Percentiles rank a stretch among this genome's conserved stretches.
Conservation (phyloP, 2,329 filamentous ascomycete species). For the Apiospora rasikravindrae region DNA sequence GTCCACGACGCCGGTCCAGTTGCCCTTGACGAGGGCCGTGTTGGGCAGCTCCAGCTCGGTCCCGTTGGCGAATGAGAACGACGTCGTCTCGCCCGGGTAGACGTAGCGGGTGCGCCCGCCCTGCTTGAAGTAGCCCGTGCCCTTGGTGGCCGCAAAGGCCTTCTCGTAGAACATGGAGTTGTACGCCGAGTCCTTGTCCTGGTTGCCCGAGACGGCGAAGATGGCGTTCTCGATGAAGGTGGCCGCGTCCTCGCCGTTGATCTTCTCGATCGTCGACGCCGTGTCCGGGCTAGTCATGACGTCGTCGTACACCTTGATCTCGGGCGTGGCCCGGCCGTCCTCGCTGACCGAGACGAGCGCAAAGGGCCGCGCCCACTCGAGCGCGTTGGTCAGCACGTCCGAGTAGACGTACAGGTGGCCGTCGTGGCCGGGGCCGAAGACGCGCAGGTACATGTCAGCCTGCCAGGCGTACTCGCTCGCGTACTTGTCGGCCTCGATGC, state of each 20-base stretch:
- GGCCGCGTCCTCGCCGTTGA: constrained; percentile 39
- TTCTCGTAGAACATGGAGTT: constrained; percentile 48
- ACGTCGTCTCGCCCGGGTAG: constrained; percentile 46
- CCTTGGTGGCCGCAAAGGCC: constrained; percentile 37
- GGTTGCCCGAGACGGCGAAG: constrained; percentile 39
- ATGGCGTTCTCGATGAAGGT: constrained; percentile 36
- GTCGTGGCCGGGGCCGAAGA: constrained; percentile 47
- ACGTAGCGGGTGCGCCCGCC: constrained; percentile 40
- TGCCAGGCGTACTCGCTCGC: constrained; percentile 48
- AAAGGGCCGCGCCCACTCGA: constrained; percentile 41
- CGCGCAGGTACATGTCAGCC: constrained; percentile 43
- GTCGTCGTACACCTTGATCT: constrained; percentile 40
- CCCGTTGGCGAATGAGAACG: constrained; percentile 46
- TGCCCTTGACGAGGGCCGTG: constrained; percentile 41
- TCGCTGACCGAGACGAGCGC: constrained; percentile 39
- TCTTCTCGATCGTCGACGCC: constrained; percentile 36
- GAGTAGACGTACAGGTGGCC: constrained; percentile 49
- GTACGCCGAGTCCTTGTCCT: constrained; percentile 47
- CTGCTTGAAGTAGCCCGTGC: constrained; percentile 43
- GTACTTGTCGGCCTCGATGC: constrained; percentile 42
- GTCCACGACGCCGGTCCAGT: constrained; percentile 40
- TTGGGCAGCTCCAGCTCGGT: constrained; percentile 40
- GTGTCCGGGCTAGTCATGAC: constrained; percentile 38
- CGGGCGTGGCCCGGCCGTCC: constrained; percentile 35
- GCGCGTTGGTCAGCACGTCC: constrained; percentile 44